Evolutionary conservation across 225 moss, liverwort and hornwort genomes (phyloP), one percentile per base, ranked within the genome.

Genomic region (Antitrichia curtipendula): DNA sequence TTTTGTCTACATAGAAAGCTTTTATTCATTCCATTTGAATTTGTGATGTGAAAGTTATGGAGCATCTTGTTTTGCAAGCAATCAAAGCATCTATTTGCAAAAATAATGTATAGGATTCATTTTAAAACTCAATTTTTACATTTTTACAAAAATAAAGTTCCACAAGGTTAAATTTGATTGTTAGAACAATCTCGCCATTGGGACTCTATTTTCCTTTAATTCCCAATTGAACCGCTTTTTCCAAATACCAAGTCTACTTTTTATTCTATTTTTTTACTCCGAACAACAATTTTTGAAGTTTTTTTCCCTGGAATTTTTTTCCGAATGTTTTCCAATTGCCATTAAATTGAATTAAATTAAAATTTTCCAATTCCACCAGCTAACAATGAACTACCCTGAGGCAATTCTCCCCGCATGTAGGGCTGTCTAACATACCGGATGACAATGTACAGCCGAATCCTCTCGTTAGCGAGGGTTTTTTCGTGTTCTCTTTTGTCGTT

Each of bases 191-290:
- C 54, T 54, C 3, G 5, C 54, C 18, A 8, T 57, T 57, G 57
- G 9, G 8, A 21, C n/a, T n/a, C 41, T 5, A 70, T 5, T 25
- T 69, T 25, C 2, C 8, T 41, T 41, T 6, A 5, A 66, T n/a
- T 5, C n/a, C 21, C 32, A 66, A 6, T 38, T 7, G 11, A 3
- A 68, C 21, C 10, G 0, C 1, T 1, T 68, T 38, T 4, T 13
- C 23, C 2, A 22, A 14, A 11, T 13, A 8, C 2, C 0, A 1
- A 70, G 2, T 5, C 6, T 36, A 20, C 1, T 23, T 23, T 25
- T 25, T 14, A 6, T 34, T 2, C 1, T 8, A 4, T 25, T 70
- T 16, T 16, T 16, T 8, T 27, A 8, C 43, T 43, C 24, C 27
- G 25, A 70, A 13, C 5, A 24, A 3, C 25, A 70, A 25, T 25